Evolutionary conservation across 768 basidiomycete genomes (phyloP).

Genomic region (Coprinopsis marcescibilis): DNA sequence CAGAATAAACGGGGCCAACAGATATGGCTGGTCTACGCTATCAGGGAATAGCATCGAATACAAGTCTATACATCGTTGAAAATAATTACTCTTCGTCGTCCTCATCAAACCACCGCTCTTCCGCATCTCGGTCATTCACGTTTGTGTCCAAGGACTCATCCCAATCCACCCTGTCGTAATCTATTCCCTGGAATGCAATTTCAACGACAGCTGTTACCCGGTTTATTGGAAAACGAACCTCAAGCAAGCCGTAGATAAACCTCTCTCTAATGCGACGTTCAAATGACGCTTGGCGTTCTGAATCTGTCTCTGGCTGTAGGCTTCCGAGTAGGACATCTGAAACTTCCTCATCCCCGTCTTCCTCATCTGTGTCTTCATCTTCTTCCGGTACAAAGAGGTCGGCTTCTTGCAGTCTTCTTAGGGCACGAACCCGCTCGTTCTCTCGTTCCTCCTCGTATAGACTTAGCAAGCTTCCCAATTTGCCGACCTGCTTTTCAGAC

Average conservation of each 20-base stretch:
- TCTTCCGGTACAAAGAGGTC: slow-evolving; percentile 62
- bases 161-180: slow-evolving; percentile 75
- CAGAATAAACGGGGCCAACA: too few relatives aligned
- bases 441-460: slow-evolving; percentile 77
- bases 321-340: slow-evolving; percentile 13
- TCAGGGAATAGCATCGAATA: neutral
- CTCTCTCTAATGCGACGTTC: slow-evolving; percentile 58
- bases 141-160: slow-evolving; percentile 60
- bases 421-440: slow-evolving; percentile 48
- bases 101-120: slow-evolving; percentile 73
- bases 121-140: slow-evolving; percentile 51
- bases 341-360: slow-evolving; percentile 18
- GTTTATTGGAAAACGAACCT: slow-evolving; percentile 38
- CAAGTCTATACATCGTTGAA: neutral
- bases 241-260: slow-evolving; percentile 72
- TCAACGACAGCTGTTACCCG: neutral
- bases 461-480: slow-evolving; percentile 58
- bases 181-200: slow-evolving; percentile 41
- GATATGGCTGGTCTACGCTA: neutral
- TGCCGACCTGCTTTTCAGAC: slow-evolving; percentile 55
- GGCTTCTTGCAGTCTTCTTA: slow-evolving; percentile 33
- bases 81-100: slow-evolving; percentile 26
- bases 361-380: slow-evolving; percentile 57
- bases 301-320: slow-evolving; percentile 39
- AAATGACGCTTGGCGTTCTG: slow-evolving; percentile 47